Evolutionary conservation across 2,329 filamentous ascomycete species (phyloP).

Genomic region (Chaetomiaceae sp.): DNA sequence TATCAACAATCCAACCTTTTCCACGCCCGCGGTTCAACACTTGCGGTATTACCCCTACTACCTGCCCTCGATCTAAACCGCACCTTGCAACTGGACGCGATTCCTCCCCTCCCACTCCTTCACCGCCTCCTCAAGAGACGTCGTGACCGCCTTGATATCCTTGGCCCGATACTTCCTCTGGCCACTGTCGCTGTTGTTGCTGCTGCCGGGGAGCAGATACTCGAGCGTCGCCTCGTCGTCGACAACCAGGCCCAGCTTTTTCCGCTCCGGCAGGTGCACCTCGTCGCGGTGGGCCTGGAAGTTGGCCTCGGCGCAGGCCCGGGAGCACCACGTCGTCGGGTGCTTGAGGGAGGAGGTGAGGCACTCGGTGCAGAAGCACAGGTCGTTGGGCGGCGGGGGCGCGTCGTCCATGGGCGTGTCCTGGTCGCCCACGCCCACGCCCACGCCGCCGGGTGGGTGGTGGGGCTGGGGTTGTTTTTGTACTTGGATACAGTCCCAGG

Average conservation of each 20-base stretch:
- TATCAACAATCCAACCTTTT: too few species aligned
- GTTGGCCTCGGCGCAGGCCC: conserved; percentile 30
- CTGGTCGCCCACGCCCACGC: not conserved
- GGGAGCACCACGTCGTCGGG: conserved; percentile 30
- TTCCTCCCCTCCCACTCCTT: conserved; percentile 23
- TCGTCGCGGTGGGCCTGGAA: conserved; percentile 32
- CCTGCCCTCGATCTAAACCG: too few species aligned
- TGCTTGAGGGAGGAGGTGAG: conserved; percentile 26
- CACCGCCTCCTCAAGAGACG: conserved; percentile 18
- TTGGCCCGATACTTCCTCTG: conserved; percentile 22
- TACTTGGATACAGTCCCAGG: conserved; percentile 24
- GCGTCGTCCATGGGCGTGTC: conserved; percentile 13
- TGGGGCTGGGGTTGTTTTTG: not conserved
- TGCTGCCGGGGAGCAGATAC: not conserved
- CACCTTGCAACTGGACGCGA: not conserved
- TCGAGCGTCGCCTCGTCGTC: conserved; percentile 9
- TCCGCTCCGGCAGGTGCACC: conserved; percentile 29
- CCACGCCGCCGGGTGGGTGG: not conserved
- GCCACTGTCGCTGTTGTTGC: not conserved
- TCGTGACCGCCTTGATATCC: conserved; percentile 21
- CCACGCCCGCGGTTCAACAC: too few species aligned
- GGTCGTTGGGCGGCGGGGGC: conserved; percentile 7
- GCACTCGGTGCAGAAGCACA: conserved; percentile 33
- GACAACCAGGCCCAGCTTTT: conserved; percentile 10
- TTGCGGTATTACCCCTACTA: too few species aligned